Evolutionary conservation across 306 rosid genomes (phyloP).

Genomic region (Prunus davidiana): DNA sequence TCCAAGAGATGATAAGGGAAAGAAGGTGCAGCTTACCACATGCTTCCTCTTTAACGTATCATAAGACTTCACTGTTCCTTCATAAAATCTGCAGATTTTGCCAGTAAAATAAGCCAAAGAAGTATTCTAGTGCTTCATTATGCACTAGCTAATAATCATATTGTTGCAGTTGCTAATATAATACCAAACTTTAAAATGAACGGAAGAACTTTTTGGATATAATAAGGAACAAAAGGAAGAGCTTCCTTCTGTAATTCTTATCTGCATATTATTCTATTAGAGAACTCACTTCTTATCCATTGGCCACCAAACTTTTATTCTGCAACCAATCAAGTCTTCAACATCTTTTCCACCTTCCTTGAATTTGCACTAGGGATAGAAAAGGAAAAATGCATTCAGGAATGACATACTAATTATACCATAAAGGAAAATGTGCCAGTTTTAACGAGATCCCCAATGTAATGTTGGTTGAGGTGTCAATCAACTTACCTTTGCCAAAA

Average conservation of each 20-base stretch:
- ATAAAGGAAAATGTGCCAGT: neutral
- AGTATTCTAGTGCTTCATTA: neutral
- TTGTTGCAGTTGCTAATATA: conserved; percentile 10
- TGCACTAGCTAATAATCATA: neutral
- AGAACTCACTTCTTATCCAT: conserved; percentile 75
- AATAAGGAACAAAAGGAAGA: neutral
- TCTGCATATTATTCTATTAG: neutral
- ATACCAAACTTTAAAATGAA: neutral
- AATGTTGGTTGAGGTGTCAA: conserved; percentile 1
- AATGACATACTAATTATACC: neutral
- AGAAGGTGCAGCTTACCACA: conserved; percentile 66
- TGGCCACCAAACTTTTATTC: conserved; percentile 99
- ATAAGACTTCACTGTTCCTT: conserved; percentile 83
- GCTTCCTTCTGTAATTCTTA: neutral
- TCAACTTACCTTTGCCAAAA: conserved; percentile 65
- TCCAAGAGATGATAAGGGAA: conserved; percentile 18
- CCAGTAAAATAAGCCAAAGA: conserved; percentile 24
- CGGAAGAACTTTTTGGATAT: neutral
- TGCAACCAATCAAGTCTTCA: conserved; percentile 86
- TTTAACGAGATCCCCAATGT: neutral
- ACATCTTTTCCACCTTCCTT: conserved; percentile 61
- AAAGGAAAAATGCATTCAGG: conserved; percentile 26
- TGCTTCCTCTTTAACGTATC: conserved; percentile 79
- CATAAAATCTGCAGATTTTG: conserved; percentile 63
- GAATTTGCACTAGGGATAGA: conserved; percentile 43